Evolutionary conservation across 2,329 filamentous ascomycete genomes (phyloP), one percentile per base, ranked within the genome.

Genomic region (Clonostachys chloroleuca): DNA sequence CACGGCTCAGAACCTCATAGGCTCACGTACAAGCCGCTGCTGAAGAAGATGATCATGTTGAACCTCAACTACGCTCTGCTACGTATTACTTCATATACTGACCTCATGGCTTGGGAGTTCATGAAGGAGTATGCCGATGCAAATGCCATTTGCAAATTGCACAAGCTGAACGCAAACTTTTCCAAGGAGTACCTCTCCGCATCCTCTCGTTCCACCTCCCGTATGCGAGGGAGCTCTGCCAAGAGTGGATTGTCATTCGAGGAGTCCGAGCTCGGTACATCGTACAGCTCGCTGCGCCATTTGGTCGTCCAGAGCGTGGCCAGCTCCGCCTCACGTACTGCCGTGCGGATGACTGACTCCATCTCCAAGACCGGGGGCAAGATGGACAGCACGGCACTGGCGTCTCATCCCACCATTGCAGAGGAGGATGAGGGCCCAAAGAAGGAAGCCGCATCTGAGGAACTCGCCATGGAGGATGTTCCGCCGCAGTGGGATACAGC

Each of bases 271-370:
- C 57, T 65, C 6, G 60, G 58, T 7, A 54, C 48, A 12, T 47
- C 49, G 1, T 62, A 55, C 52, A 51, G 49, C 44, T 45, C 46
- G 3, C 53, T 65, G 24, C 54, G 52, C 13, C 52, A 59, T 43
- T 50, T 64, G 8, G 59, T 65, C 10, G 58, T 64, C 44, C 51
- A 50, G 14, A 55, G 48, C 16, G 62, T 65, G n/a, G 56, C 60
- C 18, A 48, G 54, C 7, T 64, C 63, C 10, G 61, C 54, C 17
- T 60, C 62, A 36, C 56, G 56, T 42, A 64, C 62, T 14, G 61
- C 59, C 5, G 52, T 52, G 43, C 58, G 59, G 16, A 36, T 55
- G 33, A 43, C 53, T 14, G 18, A 16, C 13, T 44, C 24, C 17
- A 9, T 10, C 17, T 44, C 43, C 16, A 13, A 14, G 46, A 43